phyloP scores from a whole-genome alignment of 805 yeast genomes.

The Metschnikowia gelsemii region DNA sequence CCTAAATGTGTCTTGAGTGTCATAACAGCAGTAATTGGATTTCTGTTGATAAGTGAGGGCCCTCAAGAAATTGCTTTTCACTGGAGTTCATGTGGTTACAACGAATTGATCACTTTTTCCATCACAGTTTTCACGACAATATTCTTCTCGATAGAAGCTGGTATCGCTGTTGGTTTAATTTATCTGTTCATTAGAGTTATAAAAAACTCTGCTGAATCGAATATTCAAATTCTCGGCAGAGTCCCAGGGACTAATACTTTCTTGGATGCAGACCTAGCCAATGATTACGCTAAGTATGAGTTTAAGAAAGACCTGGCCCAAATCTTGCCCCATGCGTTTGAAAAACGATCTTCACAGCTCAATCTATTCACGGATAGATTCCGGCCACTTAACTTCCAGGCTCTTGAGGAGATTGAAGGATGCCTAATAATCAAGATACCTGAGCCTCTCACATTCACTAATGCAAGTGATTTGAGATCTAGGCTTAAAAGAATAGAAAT shows the following conservation, averaged over 20 bases:
- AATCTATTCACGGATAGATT: slow-evolving; percentile 36
- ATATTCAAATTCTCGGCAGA: slow-evolving; percentile 81
- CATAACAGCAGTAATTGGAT: slow-evolving; percentile 71
- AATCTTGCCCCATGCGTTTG: background rate
- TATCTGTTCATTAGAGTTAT: slow-evolving; percentile 79
- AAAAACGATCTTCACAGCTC: slow-evolving; percentile 21
- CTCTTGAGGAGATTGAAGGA: slow-evolving; percentile 45
- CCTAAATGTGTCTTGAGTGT: slow-evolving; percentile 82
- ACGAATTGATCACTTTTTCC: slow-evolving; percentile 67
- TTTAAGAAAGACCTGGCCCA: background rate
- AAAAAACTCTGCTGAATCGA: slow-evolving; percentile 74
- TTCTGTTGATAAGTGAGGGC: slow-evolving; percentile 62
- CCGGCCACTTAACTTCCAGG: slow-evolving; percentile 35
- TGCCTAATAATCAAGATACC: slow-evolving; percentile 44
- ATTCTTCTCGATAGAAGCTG: slow-evolving; percentile 77
- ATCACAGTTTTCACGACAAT: slow-evolving; percentile 65
- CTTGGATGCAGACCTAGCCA: slow-evolving; percentile 39
- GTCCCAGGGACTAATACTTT: slow-evolving; percentile 39
- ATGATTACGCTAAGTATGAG: slow-evolving; percentile 1
- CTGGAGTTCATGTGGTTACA: slow-evolving; percentile 67
- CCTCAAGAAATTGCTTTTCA: slow-evolving; percentile 65
- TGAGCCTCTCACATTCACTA: slow-evolving; percentile 45
- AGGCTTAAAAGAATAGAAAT: slow-evolving; percentile 41
- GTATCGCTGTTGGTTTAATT: slow-evolving; percentile 82
- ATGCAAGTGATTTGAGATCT: slow-evolving; percentile 38